These are phyloP conservation scores for Quercus ilex DNA, from an alignment of 306 rosid species.

Conservation along the genomic window DNA sequence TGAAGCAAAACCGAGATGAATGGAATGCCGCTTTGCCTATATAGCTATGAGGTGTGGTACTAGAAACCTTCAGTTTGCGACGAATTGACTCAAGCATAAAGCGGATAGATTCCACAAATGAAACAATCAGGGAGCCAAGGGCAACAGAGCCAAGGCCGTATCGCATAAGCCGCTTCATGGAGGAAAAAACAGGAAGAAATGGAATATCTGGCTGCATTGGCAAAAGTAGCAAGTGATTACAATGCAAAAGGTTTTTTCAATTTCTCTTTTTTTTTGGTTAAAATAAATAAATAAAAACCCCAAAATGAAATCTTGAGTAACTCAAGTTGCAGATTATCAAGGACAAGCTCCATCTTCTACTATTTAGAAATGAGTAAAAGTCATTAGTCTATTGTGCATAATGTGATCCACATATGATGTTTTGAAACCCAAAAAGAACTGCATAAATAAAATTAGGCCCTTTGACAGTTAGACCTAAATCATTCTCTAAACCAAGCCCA, in stretches of 20 bases:
- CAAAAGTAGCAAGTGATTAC: not conserved
- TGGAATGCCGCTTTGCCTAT: constrained; percentile 61
- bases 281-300: too few species aligned
- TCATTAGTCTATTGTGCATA: not conserved
- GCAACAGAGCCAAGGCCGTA: constrained; percentile 92
- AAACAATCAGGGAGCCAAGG: constrained; percentile 82
- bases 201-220: constrained; percentile 83
- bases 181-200: constrained; percentile 88
- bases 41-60: constrained; percentile 51
- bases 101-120: constrained; percentile 87
- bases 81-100: constrained; percentile 90
- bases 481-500: not conserved
- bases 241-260: not conserved
- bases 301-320: not conserved
- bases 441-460: constrained; percentile 1
- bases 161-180: constrained; percentile 74
- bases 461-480: constrained; percentile 2
- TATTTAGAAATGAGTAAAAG: not conserved
- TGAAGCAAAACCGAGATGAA: constrained; percentile 56
- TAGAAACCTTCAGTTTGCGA: constrained; percentile 65
- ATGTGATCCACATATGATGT: not conserved
- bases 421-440: not conserved
- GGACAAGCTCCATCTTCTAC: not conserved
- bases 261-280: too few species aligned
- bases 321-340: not conserved